Evolutionary conservation across 805 yeast genomes (phyloP).

Genomic region (Tetrapisispora pingtungensis): DNA sequence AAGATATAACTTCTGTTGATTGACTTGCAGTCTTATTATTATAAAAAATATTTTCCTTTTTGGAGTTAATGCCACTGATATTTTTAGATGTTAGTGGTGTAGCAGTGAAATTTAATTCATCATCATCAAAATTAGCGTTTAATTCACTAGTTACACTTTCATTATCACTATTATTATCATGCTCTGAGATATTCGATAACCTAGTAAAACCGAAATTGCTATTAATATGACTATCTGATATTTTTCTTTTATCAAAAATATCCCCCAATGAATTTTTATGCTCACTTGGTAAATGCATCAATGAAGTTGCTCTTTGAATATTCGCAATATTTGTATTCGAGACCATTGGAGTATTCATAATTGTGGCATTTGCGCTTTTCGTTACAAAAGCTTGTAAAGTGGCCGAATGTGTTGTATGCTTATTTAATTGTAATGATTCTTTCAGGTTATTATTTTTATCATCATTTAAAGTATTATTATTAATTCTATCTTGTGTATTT

Average conservation of each 20-base stretch:
- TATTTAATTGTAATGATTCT: background rate
- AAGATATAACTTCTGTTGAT: conserved; percentile 13
- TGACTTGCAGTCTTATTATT: conserved; percentile 6
- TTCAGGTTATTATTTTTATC: background rate
- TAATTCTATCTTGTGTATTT: background rate
- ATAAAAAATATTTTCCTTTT: conserved; percentile 3
- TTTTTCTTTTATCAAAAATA: background rate
- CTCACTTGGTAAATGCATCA: conserved; percentile 11
- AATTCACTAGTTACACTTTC: background rate
- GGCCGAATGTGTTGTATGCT: conserved; percentile 11
- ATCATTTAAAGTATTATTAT: background rate
- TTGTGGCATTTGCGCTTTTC: conserved; percentile 9
- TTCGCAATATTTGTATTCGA: conserved; percentile 1
- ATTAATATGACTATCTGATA: background rate
- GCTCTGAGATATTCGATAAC: background rate
- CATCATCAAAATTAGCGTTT: background rate
- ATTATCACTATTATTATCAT: background rate
- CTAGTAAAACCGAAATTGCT: background rate
- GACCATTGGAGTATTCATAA: background rate
- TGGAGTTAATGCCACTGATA: background rate
- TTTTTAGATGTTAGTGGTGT: background rate
- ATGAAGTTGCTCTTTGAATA: conserved; percentile 14
- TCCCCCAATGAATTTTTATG: background rate
- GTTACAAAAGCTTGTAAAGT: conserved; percentile 25
- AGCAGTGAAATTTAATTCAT: background rate